Conservation (phyloP, 2,329 filamentous ascomycete species). For the Trichoderma breve region DNA sequence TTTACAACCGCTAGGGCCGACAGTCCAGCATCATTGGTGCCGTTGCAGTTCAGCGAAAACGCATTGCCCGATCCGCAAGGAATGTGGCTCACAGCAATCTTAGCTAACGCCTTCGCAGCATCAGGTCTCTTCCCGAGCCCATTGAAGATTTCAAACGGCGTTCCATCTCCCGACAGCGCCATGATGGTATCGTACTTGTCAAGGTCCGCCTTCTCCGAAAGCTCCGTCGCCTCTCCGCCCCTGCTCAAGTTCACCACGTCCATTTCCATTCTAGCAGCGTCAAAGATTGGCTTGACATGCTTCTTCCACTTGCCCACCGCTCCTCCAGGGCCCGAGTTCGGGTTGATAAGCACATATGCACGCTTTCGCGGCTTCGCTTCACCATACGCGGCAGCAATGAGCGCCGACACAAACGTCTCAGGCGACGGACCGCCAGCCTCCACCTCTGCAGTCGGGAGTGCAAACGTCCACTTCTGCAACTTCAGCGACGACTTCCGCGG, state of each 20-base stretch:
- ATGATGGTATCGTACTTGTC: constrained; percentile 81
- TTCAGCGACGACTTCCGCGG: constrained; percentile 59
- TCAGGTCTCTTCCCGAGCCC: constrained; percentile 76
- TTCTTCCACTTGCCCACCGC: constrained; percentile 71
- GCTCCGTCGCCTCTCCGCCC: constrained; percentile 73
- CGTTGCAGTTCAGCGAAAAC: constrained; percentile 85
- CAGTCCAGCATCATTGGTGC: constrained; percentile 69
- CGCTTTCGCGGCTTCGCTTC: constrained; percentile 66
- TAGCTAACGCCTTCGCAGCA: constrained; percentile 69
- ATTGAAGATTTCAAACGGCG: constrained; percentile 93
- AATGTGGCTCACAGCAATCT: constrained; percentile 79
- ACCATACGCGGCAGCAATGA: constrained; percentile 71
- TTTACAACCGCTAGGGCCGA: constrained; percentile 86
- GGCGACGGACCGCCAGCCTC: constrained; percentile 37
- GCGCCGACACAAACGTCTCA: constrained; percentile 61
- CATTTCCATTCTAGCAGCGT: constrained; percentile 73
- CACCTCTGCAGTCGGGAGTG: constrained; percentile 40
- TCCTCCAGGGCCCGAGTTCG: constrained; percentile 78
- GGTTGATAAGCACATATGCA: constrained; percentile 87
- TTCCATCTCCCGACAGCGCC: constrained; percentile 87
- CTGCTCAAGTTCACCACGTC: constrained; percentile 71
- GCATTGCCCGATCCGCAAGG: constrained; percentile 95
- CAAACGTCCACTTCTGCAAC: constrained; percentile 54
- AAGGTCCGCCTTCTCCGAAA: constrained; percentile 73
- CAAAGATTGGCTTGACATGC: constrained; percentile 77